Base-by-base conservation (phyloP, 164 flowering plant species). In the Nelumbo lutea region DNA sequence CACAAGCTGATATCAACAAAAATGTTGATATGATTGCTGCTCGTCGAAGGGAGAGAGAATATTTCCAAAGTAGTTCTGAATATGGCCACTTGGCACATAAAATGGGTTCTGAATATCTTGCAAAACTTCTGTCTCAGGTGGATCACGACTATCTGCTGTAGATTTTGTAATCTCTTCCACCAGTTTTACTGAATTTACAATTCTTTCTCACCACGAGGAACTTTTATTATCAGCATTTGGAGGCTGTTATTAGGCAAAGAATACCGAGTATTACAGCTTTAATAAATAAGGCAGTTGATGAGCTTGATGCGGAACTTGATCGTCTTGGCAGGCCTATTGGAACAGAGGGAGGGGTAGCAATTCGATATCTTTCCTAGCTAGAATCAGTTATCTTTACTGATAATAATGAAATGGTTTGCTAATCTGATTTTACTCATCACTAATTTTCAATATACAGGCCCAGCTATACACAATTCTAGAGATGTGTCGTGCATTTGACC, bases 101-200 rank as follows among this genome's bases (percentile, higher is more conserved):
- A 81, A 93, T 93, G 98, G 98, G 97, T 6, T 82, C 98, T 13
- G 98, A 90, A 68, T 91, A 91, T 83, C 96, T 93, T 53, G 97
- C 97, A 15, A 93, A 89, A 68, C 93, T 94, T 72, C 77, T 94
- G 9, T 94, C 98, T 1, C 76, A 91, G 96, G 98, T 90, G 42
- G 60, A 52, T 71, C 15, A 48, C 58, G 4, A 40, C 43, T 8
- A 71, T 68, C 53, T 71, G 6, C 64, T 59, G 45, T 44, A 13
- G 2, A 10, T 72, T 59, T 68, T 6, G 3, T 66, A 40, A 38
- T 48, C 27, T 44, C 4, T 64, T 41, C 42, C 39, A 41, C 50
- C 39, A 14, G 59, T 45, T 44, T 68, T 27, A 59, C 64, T 62
- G 72, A 42, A 38, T 52, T 55, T 61, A 11, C 53, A 66, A 9